These are phyloP conservation scores for Herpetomonas tarakana DNA, from an alignment of 208 protist species.

Conservation along the genomic window DNA sequence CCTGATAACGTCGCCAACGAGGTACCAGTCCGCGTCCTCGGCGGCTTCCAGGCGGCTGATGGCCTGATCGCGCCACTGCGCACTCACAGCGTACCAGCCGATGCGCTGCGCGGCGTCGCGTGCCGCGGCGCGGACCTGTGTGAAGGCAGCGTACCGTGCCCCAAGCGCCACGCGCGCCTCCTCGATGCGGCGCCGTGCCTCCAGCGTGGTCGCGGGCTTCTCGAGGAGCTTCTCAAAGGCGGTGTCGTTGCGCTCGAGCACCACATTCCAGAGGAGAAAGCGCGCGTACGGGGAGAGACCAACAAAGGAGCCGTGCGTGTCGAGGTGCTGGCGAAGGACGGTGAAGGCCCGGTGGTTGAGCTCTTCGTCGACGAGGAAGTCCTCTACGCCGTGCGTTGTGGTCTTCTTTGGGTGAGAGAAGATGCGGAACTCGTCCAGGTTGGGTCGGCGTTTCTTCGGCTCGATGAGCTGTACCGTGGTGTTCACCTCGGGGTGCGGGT, in stretches of 20 bases:
- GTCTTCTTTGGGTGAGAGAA: slow-evolving; percentile 85
- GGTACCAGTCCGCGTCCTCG: slow-evolving; percentile 75
- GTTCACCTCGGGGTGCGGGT: slow-evolving; percentile 70
- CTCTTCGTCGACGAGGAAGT: slow-evolving; percentile 87
- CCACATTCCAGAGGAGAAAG: slow-evolving; percentile 55
- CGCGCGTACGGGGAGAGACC: slow-evolving; percentile 68
- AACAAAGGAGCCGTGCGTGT: slow-evolving; percentile 62
- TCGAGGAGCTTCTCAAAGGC: slow-evolving; percentile 48
- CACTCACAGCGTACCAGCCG: slow-evolving; percentile 77
- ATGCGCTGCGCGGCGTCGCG: slow-evolving; percentile 54
- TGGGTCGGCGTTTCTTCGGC: slow-evolving; percentile 56
- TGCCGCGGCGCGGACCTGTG: slow-evolving; percentile 28
- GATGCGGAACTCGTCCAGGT: slow-evolving; percentile 81
- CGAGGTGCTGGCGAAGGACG: slow-evolving; percentile 57
- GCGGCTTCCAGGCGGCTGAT: slow-evolving; percentile 47
- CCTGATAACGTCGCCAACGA: slow-evolving; percentile 45
- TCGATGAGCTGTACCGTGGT: slow-evolving; percentile 77
- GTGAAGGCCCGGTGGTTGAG: slow-evolving; percentile 68
- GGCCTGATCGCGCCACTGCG: slow-evolving; percentile 83
- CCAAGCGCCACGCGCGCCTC: slow-evolving; percentile 17
- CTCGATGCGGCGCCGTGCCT: slow-evolving; percentile 11
- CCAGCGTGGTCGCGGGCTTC: background rate
- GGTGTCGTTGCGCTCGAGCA: slow-evolving; percentile 60
- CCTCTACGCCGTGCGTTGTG: slow-evolving; percentile 64
- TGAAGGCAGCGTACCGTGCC: slow-evolving; percentile 21